phyloP scores from a whole-genome alignment of 202 grass and related monocot genomes.

The Dendrocalamus latiflorus region DNA sequence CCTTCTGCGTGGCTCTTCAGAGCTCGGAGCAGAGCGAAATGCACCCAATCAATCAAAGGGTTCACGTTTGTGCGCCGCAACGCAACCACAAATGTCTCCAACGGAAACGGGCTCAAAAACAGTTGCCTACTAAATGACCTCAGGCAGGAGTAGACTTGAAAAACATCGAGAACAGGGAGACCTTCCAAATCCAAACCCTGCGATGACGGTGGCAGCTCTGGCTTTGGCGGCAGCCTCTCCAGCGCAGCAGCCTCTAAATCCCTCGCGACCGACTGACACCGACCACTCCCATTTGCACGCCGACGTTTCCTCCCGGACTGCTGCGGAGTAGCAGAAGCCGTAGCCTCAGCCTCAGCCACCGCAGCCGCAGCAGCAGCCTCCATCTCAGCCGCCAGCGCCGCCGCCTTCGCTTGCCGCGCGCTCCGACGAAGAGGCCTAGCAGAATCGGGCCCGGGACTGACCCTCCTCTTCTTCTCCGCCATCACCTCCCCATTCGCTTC shows the following conservation, averaged over 20 bases:
- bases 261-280: constrained; percentile 37
- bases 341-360: neutral
- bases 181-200: constrained; percentile 53
- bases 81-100: constrained; percentile 59
- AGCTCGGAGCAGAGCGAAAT: constrained; percentile 73
- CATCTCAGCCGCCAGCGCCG: constrained; percentile 22
- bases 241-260: constrained; percentile 34
- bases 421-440: constrained; percentile 60
- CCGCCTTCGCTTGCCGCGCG: constrained; percentile 60
- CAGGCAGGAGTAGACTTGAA: constrained; percentile 81
- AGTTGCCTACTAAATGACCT: constrained; percentile 72
- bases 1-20: constrained; percentile 68
- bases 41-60: constrained; percentile 80
- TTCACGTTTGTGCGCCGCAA: constrained; percentile 42
- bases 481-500: neutral
- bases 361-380: constrained; percentile 24
- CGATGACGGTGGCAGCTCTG: constrained; percentile 68
- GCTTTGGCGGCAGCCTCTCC: constrained; percentile 36
- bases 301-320: constrained; percentile 30
- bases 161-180: constrained; percentile 70
- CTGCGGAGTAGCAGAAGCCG: constrained; percentile 19
- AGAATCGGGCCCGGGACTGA: neutral
- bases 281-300: neutral
- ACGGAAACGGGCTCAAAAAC: constrained; percentile 67
- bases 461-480: constrained; percentile 35